phyloP scores from a whole-genome alignment of 805 yeast species.

The Kuraishia borneana region DNA sequence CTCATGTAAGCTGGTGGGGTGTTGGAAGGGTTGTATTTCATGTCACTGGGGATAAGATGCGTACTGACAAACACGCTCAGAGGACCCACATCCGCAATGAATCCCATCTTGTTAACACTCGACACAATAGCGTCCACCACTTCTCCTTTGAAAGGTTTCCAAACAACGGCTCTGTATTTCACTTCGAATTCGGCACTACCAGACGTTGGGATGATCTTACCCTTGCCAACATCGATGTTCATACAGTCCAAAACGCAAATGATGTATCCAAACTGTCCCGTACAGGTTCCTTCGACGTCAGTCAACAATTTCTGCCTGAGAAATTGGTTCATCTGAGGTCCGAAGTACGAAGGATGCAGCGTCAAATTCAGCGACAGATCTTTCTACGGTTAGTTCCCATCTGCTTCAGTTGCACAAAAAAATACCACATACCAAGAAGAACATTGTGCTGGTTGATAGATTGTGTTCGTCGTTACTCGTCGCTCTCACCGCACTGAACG shows the following conservation, averaged over 20 bases:
- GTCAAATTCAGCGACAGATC: slow-evolving; percentile 88
- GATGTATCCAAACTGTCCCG: slow-evolving; percentile 97
- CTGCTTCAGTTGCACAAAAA: background rate
- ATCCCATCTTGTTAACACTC: slow-evolving; percentile 88
- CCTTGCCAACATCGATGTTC: slow-evolving; percentile 91
- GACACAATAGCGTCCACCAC: slow-evolving; percentile 96
- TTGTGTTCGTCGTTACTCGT: background rate
- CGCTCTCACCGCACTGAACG: background rate
- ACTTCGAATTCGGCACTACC: slow-evolving; percentile 97
- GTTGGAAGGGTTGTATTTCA: slow-evolving; percentile 88
- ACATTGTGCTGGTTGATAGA: slow-evolving; percentile 4
- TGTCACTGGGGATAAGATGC: slow-evolving; percentile 88
- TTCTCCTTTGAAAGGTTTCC: slow-evolving; percentile 98
- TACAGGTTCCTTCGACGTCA: slow-evolving; percentile 97
- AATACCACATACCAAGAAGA: slow-evolving; percentile 8
- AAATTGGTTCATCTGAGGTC: slow-evolving; percentile 95
- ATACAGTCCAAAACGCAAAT: slow-evolving; percentile 92
- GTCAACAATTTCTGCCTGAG: slow-evolving; percentile 80
- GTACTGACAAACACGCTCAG: slow-evolving; percentile 89
- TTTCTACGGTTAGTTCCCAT: slow-evolving; percentile 24
- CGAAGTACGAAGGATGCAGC: slow-evolving; percentile 94
- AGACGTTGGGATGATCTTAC: slow-evolving; percentile 78
- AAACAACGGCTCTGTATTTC: slow-evolving; percentile 90
- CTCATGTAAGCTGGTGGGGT: slow-evolving; percentile 98
- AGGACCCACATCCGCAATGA: slow-evolving; percentile 97